Evolutionary conservation across 108 stramenopile genomes (phyloP).

Genomic region (Fragilariopsis cylindrus): DNA sequence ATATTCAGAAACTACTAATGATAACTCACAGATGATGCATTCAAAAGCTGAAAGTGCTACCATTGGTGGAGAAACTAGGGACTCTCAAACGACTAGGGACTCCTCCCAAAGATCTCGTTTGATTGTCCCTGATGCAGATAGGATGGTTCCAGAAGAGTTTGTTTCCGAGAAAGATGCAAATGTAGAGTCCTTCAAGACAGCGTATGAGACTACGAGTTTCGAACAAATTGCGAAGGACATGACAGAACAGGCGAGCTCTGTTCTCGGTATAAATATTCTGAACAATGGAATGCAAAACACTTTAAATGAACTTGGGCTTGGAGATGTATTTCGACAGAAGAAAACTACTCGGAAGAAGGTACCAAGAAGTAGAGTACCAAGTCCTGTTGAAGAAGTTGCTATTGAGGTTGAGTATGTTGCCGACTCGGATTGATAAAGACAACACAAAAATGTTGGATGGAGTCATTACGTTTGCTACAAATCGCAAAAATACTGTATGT

Average conservation of each 20-base stretch:
- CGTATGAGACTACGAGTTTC: conserved; percentile 22
- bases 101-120: not conserved
- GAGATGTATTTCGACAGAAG: conserved; percentile 19
- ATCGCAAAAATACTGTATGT: not conserved
- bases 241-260: conserved; percentile 26
- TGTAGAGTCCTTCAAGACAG: conserved; percentile 23
- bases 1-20: not conserved
- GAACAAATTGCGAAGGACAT: conserved; percentile 36
- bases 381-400: conserved; percentile 45
- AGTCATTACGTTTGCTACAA: not conserved
- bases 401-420: conserved; percentile 57
- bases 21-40: not conserved
- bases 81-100: not conserved
- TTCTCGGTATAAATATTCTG: conserved; percentile 13
- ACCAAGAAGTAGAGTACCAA: conserved; percentile 4
- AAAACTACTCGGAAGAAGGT: not conserved
- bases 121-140: conserved; percentile 12
- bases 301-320: conserved; percentile 18
- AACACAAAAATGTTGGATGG: not conserved
- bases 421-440: conserved; percentile 20
- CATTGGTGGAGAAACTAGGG: not conserved
- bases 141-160: conserved; percentile 33
- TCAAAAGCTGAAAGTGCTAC: not conserved
- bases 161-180: conserved; percentile 32
- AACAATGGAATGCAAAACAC: conserved; percentile 11